Conservation (phyloP, 352 stramenopile species). For the Globisporangium uncinulatum region DNA sequence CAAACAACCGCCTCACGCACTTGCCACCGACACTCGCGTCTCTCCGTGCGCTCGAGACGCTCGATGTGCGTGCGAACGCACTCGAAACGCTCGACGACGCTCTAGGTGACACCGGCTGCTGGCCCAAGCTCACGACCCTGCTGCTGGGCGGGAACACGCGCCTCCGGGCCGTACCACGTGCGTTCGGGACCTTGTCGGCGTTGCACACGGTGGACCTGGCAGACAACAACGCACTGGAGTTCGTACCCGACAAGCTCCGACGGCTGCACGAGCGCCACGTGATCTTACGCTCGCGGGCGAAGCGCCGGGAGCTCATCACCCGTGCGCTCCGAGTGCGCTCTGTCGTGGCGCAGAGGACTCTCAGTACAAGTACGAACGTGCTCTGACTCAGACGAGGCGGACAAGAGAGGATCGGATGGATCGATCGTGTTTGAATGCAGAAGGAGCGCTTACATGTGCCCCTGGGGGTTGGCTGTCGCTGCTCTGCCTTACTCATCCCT, state of each 20-base stretch:
- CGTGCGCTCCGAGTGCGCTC: slow-evolving; percentile 46
- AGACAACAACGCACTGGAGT: slow-evolving; percentile 26
- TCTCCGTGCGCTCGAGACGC: slow-evolving; percentile 36
- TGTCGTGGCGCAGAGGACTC: slow-evolving; percentile 24
- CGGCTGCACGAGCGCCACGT: slow-evolving; percentile 56
- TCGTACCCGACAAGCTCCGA: slow-evolving; percentile 44
- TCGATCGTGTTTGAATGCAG: background rate
- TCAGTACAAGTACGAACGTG: slow-evolving; percentile 9
- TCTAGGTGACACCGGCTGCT: slow-evolving; percentile 13
- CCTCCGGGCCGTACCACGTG: slow-evolving; percentile 21
- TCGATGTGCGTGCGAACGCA: slow-evolving; percentile 33
- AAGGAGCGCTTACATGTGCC: background rate
- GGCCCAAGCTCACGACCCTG: slow-evolving; percentile 34
- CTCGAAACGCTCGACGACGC: slow-evolving; percentile 27
- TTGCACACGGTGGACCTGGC: slow-evolving; percentile 40
- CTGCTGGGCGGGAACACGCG: slow-evolving; percentile 31
- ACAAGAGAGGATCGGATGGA: background rate
- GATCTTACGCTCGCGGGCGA: slow-evolving; percentile 52
- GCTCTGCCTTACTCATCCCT: background rate
- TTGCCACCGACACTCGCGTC: slow-evolving; percentile 23
- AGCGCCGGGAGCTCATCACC: slow-evolving; percentile 57
- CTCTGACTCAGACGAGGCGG: background rate
- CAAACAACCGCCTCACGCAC: slow-evolving; percentile 28
- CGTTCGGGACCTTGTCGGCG: slow-evolving; percentile 20
- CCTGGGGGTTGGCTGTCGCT: background rate